Percentiles rank a stretch among this genome's conserved stretches.
phyloP scores from a whole-genome alignment of 2,329 filamentous ascomycete species.

The Bipolaris sorokiniana region DNA sequence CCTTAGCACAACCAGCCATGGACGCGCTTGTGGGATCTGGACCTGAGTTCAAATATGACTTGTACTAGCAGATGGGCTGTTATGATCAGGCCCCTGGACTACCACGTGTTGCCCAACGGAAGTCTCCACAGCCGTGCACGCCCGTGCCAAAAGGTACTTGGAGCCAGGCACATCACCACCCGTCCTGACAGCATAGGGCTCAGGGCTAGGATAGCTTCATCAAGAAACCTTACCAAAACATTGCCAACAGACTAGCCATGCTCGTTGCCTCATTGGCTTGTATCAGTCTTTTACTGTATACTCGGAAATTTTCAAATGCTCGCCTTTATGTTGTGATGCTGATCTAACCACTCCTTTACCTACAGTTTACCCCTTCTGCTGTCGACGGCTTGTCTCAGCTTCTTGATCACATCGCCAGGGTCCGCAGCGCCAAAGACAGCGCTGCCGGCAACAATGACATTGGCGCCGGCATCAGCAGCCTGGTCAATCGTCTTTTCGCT shows the following conservation, averaged over 20 bases:
- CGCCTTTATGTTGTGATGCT: too few species aligned
- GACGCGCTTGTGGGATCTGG: too few species aligned
- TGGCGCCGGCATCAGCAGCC: slow-evolving; percentile 92
- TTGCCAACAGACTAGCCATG: too few species aligned
- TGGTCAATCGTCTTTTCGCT: slow-evolving; percentile 89
- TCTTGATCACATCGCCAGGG: slow-evolving; percentile 82
- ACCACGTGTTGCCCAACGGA: background rate
- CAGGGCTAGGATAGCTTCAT: background rate
- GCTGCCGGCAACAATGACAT: slow-evolving; percentile 96
- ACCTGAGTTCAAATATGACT: too few species aligned
- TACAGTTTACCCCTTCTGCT: slow-evolving; percentile 54
- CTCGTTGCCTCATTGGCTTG: too few species aligned
- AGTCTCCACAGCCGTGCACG: background rate
- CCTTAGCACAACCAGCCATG: too few species aligned
- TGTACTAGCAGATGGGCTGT: too few species aligned
- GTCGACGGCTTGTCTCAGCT: slow-evolving; percentile 80
- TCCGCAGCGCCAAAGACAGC: slow-evolving; percentile 94
- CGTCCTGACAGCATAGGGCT: background rate
- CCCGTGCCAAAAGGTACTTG: too few species aligned
- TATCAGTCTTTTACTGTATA: too few species aligned
- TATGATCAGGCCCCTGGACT: too few species aligned
- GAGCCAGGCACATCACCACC: too few species aligned
- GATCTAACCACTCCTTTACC: background rate
- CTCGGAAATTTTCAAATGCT: too few species aligned
- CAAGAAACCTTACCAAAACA: background rate